Percentiles rank a stretch among this genome's conserved stretches.
Evolutionary conservation across 2,329 filamentous ascomycete species (phyloP).

Genomic region (Elsinoe batatas): DNA sequence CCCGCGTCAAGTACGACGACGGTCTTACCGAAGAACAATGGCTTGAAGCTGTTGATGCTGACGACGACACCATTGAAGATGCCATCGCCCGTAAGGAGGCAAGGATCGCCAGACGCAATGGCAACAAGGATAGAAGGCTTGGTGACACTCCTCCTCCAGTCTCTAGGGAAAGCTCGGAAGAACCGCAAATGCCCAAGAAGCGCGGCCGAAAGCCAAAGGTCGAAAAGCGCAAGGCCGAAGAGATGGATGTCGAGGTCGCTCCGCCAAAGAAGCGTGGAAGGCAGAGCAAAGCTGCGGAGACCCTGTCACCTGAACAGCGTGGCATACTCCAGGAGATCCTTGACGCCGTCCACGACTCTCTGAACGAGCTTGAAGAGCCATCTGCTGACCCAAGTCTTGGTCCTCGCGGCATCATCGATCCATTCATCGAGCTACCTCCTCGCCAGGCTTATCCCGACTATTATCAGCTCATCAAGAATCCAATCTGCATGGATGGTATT

Average conservation of each 20-base stretch:
- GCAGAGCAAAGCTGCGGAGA: constrained; percentile 57
- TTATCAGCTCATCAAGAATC: constrained; percentile 82
- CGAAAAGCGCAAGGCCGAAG: constrained; percentile 82
- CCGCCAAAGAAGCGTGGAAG: constrained; percentile 67
- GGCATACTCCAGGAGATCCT: constrained; percentile 70
- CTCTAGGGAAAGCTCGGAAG: constrained; percentile 78
- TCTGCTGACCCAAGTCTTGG: constrained; percentile 46
- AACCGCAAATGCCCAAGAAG: constrained; percentile 54
- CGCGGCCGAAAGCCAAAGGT: constrained; percentile 69
- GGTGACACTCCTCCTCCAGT: constrained; percentile 60
- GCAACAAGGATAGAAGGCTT: constrained; percentile 58
- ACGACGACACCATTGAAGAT: constrained; percentile 87
- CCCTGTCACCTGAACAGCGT: constrained; percentile 59
- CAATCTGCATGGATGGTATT: constrained; percentile 94
- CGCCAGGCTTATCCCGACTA: constrained; percentile 90
- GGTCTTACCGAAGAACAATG: constrained; percentile 98
- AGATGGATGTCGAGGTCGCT: constrained; percentile 65
- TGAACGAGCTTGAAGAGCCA: constrained; percentile 79
- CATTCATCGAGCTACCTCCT: constrained; percentile 83
- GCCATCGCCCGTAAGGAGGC: constrained; percentile 85
- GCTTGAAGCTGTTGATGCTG: constrained; percentile 94
- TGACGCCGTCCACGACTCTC: constrained; percentile 62
- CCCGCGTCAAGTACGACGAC: constrained; percentile 90
- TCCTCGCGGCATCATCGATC: constrained; percentile 79
- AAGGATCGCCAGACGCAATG: constrained; percentile 66